Conservation (phyloP, 2,329 filamentous ascomycete genomes). For the Fusarium vanettenii region DNA sequence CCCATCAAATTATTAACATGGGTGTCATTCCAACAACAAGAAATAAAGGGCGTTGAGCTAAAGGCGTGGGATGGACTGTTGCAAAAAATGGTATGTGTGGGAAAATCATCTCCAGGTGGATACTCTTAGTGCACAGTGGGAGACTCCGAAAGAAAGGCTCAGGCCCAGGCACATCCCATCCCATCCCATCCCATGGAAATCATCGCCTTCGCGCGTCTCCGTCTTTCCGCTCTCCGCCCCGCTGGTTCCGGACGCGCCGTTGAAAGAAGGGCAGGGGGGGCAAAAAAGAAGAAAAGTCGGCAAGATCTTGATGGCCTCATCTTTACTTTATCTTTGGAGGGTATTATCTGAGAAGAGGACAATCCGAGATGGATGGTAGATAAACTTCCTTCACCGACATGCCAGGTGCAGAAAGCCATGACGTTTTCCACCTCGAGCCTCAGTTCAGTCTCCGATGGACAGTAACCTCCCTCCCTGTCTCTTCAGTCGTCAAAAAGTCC, state of each 20-base stretch:
- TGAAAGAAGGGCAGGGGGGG: background rate
- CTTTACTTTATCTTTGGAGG: background rate
- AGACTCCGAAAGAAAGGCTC: background rate
- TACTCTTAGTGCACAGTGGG: background rate
- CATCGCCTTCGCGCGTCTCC: constrained; percentile 8
- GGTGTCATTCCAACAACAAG: background rate
- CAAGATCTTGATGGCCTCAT: background rate
- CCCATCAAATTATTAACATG: background rate
- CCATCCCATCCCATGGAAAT: background rate
- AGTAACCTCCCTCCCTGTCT: constrained; percentile 11
- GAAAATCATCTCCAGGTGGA: constrained; percentile 22
- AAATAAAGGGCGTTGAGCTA: background rate
- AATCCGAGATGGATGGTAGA: background rate
- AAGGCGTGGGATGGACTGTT: constrained; percentile 19
- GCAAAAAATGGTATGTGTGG: constrained; percentile 13
- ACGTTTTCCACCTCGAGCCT: constrained; percentile 14
- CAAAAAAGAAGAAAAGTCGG: background rate
- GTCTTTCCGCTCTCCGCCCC: constrained; percentile 23
- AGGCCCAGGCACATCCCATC: background rate
- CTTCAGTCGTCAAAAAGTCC: constrained; percentile 4
- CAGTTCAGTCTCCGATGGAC: constrained; percentile 11
- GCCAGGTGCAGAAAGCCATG: constrained; percentile 3
- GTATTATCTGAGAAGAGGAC: background rate
- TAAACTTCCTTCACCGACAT: constrained; percentile 27
- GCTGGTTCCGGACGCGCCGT: constrained; percentile 23